A percentile compares a stretch with the other conserved stretches of the same genome.
phyloP scores from a whole-genome alignment of 2,329 filamentous ascomycete genomes.

The Trichoderma koningii region DNA sequence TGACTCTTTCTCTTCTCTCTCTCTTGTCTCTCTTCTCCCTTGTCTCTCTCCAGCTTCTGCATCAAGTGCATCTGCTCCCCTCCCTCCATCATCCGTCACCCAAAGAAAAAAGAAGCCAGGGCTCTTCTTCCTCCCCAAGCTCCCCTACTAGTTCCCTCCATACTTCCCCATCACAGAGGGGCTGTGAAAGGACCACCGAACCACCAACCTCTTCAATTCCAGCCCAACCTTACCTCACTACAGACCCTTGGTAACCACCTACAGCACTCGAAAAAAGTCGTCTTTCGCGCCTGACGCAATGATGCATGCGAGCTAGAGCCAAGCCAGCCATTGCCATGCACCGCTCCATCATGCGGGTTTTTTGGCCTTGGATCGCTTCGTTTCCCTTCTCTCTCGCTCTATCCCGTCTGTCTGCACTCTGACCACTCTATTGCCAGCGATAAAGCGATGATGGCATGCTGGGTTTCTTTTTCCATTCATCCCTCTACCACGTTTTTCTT shows the following conservation, averaged over 20 bases:
- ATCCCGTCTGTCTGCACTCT: too few relatives aligned
- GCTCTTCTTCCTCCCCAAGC: not conserved
- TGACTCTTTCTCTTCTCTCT: not conserved
- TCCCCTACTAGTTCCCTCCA: not conserved
- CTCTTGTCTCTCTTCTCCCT: not conserved
- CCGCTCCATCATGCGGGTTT: slow-evolving; percentile 10
- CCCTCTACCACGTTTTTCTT: not conserved
- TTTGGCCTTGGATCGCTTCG: not conserved
- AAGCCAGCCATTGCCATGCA: not conserved
- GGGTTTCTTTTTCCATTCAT: not conserved
- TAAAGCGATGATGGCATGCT: slow-evolving; percentile 18
- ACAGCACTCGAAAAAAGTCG: too few relatives aligned
- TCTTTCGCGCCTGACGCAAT: slow-evolving; percentile 23
- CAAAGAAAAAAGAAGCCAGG: too few relatives aligned
- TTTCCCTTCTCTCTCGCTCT: not conserved
- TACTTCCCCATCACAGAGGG: not conserved
- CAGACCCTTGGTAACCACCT: too few relatives aligned
- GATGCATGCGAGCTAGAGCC: slow-evolving; percentile 17
- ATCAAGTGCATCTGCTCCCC: too few relatives aligned
- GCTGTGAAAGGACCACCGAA: not conserved
- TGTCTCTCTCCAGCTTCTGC: not conserved
- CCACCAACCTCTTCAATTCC: slow-evolving; percentile 10
- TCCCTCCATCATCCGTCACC: too few relatives aligned
- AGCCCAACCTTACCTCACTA: slow-evolving; percentile 2
- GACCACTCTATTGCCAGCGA: not conserved